These are phyloP conservation scores for Neurospora sp. DNA, from an alignment of 495 filamentous ascomycete genomes.

Conservation along the genomic window DNA sequence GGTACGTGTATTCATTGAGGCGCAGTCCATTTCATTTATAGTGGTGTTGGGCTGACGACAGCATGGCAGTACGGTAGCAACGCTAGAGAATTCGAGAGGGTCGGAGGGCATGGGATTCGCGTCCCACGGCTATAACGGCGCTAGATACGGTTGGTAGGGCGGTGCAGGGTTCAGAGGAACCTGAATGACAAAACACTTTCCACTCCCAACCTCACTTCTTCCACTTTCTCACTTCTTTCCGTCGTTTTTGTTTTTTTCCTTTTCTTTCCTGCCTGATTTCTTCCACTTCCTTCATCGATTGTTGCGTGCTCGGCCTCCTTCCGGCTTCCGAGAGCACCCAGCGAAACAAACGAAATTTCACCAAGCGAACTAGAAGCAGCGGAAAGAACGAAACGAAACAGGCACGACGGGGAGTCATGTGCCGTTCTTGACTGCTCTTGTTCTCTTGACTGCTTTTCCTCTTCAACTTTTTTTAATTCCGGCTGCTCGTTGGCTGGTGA, in stretches of 20 bases:
- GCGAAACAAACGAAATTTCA: not conserved
- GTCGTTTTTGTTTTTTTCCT: not conserved
- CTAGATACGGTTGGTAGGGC: not conserved
- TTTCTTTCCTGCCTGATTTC: not conserved
- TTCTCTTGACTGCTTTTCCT: not conserved
- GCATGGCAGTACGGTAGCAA: too few relatives aligned
- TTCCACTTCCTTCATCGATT: not conserved
- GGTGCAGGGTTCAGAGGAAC: not conserved
- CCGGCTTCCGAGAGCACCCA: not conserved
- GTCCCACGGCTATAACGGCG: not conserved
- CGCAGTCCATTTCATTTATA: not conserved
- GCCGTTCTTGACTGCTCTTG: not conserved
- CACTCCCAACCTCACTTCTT: not conserved
- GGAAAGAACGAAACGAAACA: not conserved
- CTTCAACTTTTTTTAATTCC: not conserved
- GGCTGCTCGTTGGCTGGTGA: not conserved
- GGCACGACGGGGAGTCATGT: not conserved
- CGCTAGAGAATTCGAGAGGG: too few relatives aligned
- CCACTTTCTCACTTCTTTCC: not conserved
- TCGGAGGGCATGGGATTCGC: not conserved
- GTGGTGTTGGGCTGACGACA: not conserved
- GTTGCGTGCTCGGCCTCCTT: not conserved
- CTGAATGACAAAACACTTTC: not conserved
- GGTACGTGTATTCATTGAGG: not conserved
- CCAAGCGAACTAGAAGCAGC: not conserved